Conservation (phyloP, 495 filamentous ascomycete genomes). For the Penicillium simplicissimum region DNA sequence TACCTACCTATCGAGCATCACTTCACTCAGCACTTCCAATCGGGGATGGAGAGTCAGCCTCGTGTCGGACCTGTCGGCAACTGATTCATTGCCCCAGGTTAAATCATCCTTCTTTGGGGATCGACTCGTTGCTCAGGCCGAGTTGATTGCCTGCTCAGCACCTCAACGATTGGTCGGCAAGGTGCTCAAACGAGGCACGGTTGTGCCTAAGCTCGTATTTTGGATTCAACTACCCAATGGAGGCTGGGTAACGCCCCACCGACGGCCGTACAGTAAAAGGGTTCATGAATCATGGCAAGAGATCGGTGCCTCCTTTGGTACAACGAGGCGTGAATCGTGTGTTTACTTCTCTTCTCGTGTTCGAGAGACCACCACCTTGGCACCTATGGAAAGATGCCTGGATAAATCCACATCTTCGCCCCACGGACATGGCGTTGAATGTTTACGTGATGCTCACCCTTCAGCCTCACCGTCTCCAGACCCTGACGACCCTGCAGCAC, state of each 20-base stretch:
- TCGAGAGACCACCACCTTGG: neutral
- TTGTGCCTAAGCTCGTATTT: slow-evolving; percentile 5
- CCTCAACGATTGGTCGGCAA: neutral
- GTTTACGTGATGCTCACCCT: neutral
- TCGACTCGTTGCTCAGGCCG: too few relatives aligned
- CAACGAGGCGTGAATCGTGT: too few relatives aligned
- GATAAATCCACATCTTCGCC: neutral
- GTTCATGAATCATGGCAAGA: neutral
- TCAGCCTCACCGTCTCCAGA: neutral
- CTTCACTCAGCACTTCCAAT: neutral
- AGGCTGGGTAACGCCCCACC: neutral
- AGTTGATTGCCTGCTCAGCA: neutral
- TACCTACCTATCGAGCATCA: neutral
- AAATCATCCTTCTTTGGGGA: neutral
- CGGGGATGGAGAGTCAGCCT: neutral
- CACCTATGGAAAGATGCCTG: neutral
- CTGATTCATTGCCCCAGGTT: too few relatives aligned
- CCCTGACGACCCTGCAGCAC: neutral
- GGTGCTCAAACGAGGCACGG: neutral
- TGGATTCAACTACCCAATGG: neutral
- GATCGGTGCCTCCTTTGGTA: neutral
- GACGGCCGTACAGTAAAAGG: too few relatives aligned
- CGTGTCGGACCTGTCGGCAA: neutral
- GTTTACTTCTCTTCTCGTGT: neutral
- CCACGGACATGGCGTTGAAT: too few relatives aligned